phyloP scores from a whole-genome alignment of 2,329 filamentous ascomycete genomes.

The Aspergillus thermomutatus region DNA sequence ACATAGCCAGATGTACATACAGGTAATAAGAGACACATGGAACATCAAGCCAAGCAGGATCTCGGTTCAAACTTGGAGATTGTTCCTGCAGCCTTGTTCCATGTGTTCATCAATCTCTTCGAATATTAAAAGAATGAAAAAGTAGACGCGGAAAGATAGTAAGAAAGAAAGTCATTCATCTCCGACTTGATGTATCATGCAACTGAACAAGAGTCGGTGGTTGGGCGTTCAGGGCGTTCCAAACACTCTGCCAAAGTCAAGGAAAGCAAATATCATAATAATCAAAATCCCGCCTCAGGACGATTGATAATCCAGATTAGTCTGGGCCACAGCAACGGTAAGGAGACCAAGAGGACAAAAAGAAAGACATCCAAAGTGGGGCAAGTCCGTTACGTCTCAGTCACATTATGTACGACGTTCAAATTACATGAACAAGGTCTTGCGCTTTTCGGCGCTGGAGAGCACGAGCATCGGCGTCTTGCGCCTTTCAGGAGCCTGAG shows the following conservation, averaged over 20 bases:
- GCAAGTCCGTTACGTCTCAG: conserved; percentile 28
- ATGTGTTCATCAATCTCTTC: background rate
- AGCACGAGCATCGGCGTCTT: conserved; percentile 84
- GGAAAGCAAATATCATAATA: background rate
- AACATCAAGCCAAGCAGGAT: background rate
- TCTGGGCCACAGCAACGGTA: background rate
- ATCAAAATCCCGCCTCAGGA: background rate
- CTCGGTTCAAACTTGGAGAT: background rate
- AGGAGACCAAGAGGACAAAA: conserved; percentile 7
- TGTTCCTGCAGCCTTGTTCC: background rate
- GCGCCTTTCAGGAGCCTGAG: conserved; percentile 60
- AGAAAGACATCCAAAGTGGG: conserved; percentile 24
- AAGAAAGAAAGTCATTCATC: background rate
- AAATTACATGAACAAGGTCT: conserved; percentile 61
- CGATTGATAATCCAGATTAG: background rate
- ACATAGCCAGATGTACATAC: conserved; percentile 6
- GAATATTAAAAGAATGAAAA: background rate
- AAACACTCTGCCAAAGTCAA: background rate
- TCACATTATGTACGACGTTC: conserved; percentile 32
- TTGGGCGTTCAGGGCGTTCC: background rate
- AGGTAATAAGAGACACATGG: background rate
- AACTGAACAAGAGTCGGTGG: background rate
- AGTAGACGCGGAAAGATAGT: background rate
- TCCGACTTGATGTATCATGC: background rate
- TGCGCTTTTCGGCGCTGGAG: conserved; percentile 86